Conservation (phyloP, 2,329 filamentous ascomycete genomes). For the Cordyceps cicadae region DNA sequence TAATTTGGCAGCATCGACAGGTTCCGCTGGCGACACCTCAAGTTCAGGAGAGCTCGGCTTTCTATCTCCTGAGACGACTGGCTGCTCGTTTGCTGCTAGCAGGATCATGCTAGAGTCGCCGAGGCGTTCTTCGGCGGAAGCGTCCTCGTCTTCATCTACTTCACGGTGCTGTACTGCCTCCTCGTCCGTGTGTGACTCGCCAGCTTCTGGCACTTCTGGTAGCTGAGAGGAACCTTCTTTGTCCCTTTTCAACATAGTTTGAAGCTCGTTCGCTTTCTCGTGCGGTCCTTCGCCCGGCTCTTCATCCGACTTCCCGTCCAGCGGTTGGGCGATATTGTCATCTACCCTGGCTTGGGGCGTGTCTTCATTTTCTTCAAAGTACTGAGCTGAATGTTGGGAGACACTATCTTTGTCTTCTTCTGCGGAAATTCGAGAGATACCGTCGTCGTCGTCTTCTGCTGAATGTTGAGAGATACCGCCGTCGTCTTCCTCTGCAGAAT, state of each 20-base stretch:
- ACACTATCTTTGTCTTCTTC: no score
- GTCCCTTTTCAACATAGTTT: background rate
- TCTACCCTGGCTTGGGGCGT: background rate
- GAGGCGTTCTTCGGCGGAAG: slow-evolving; percentile 3
- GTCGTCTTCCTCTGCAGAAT: no score
- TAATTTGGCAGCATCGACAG: background rate
- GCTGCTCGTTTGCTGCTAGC: background rate
- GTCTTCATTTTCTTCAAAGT: no score
- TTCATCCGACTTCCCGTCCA: background rate
- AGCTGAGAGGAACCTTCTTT: background rate
- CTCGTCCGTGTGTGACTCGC: background rate
- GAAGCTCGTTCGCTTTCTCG: background rate
- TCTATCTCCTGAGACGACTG: background rate
- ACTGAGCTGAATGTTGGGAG: no score
- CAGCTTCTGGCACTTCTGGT: background rate
- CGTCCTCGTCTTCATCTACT: background rate
- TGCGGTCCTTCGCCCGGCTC: background rate
- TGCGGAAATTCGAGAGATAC: no score
- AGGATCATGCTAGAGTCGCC: background rate
- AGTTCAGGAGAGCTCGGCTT: background rate
- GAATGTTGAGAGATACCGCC: no score
- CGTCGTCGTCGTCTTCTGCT: no score
- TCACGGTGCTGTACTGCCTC: background rate
- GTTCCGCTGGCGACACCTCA: background rate
- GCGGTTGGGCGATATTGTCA: no score